These are phyloP conservation scores for Thermothelomyces thermophilus DNA, from an alignment of 2,329 filamentous ascomycete genomes.

Conservation along the genomic window DNA sequence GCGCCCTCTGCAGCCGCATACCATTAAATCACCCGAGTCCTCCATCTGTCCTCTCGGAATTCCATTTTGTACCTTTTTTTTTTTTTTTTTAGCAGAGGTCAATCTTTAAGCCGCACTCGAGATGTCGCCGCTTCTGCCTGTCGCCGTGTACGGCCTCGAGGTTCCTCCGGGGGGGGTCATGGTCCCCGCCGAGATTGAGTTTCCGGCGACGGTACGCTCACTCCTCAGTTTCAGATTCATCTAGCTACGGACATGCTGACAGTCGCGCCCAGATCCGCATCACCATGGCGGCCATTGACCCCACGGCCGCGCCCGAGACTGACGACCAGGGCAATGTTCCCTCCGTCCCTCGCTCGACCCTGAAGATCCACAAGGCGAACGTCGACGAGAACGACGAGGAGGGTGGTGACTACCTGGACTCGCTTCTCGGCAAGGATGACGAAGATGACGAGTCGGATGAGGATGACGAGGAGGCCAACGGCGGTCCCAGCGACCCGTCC, in stretches of 20 bases:
- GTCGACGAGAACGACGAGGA: conserved; percentile 56
- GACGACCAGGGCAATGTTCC: conserved; percentile 57
- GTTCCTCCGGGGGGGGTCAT: conserved; percentile 79
- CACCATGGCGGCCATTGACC: conserved; percentile 97
- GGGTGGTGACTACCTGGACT: conserved; percentile 57
- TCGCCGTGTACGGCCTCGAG: conserved; percentile 87
- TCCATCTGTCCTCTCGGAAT: neutral
- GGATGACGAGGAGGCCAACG: conserved; percentile 68
- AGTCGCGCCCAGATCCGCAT: conserved; percentile 68
- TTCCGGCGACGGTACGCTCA: conserved; percentile 72
- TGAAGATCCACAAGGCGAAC: conserved; percentile 80
- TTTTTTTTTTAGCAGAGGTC: neutral
- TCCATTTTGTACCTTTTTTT: neutral
- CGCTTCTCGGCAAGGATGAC: conserved; percentile 43
- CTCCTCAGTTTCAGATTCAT: neutral
- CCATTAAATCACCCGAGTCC: neutral
- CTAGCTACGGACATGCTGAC: conserved; percentile 26
- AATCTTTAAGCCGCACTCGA: conserved; percentile 22
- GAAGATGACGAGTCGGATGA: conserved; percentile 50
- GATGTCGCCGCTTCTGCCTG: conserved; percentile 53
- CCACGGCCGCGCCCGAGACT: conserved; percentile 65
- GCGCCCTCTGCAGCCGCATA: neutral
- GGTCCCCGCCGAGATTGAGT: conserved; percentile 70
- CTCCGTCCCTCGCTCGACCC: conserved; percentile 66
- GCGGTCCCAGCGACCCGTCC: conserved; percentile 82